Conservation (phyloP, 2,329 filamentous ascomycete species). For the Capronia americana region DNA sequence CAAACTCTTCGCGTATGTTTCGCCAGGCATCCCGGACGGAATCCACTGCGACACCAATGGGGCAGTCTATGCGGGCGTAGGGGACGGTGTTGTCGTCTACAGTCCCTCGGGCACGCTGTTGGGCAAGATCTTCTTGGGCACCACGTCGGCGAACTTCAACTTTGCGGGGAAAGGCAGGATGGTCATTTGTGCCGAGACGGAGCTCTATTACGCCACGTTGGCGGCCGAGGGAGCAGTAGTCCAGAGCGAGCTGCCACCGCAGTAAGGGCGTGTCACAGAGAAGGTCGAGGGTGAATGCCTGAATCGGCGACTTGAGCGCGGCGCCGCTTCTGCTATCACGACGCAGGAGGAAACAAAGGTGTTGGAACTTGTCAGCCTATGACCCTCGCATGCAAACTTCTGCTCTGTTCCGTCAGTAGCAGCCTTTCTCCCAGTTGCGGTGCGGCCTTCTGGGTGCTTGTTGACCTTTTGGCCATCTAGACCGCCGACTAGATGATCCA, state of each 20-base stretch:
- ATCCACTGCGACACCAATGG: conserved; percentile 60
- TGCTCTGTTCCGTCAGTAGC: neutral
- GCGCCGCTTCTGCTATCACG: neutral
- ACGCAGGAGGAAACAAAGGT: neutral
- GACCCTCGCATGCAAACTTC: neutral
- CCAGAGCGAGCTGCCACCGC: conserved; percentile 31
- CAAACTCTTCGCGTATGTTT: conserved; percentile 60
- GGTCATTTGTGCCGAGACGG: conserved; percentile 35
- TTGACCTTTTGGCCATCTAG: neutral
- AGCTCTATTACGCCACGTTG: conserved; percentile 35
- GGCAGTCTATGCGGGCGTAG: conserved; percentile 63
- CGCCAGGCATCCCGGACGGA: conserved; percentile 54
- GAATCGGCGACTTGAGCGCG: neutral
- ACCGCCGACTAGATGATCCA: neutral
- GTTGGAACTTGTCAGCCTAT: neutral
- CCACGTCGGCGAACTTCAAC: conserved; percentile 42
- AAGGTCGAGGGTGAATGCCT: neutral
- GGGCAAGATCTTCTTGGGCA: conserved; percentile 60
- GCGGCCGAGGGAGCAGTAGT: conserved; percentile 32
- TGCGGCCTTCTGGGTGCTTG: neutral
- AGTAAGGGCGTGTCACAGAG: neutral
- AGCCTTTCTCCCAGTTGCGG: too few relatives aligned
- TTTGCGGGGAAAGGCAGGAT: conserved; percentile 36
- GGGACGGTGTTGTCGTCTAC: conserved; percentile 64
- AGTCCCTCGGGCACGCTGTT: conserved; percentile 57